Evolutionary conservation across 108 stramenopile species (phyloP).

Genomic region (Cyclotella distinguenda): DNA sequence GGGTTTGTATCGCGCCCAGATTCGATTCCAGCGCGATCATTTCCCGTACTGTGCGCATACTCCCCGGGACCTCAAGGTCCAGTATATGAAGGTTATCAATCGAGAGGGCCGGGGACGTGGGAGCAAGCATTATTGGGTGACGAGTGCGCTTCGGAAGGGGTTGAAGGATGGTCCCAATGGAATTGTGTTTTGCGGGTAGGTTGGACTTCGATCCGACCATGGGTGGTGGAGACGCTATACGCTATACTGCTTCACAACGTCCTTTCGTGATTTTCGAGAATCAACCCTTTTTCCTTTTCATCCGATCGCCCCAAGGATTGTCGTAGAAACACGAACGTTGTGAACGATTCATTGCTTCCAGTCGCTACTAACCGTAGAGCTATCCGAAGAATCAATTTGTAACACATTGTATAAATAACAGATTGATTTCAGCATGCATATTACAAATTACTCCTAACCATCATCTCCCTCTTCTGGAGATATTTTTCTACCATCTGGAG

Average conservation of each 20-base stretch:
- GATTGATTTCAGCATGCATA: no score
- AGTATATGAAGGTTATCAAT: not conserved
- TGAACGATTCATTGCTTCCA: no score
- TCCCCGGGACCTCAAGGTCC: slow-evolving; percentile 6
- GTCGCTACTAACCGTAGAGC: no score
- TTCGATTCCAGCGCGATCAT: slow-evolving; percentile 19
- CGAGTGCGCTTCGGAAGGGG: slow-evolving; percentile 16
- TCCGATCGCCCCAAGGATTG: no score
- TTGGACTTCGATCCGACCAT: not conserved
- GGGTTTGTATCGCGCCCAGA: slow-evolving; percentile 14
- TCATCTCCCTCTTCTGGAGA: no score
- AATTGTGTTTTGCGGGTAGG: slow-evolving; percentile 16
- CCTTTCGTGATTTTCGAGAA: no score
- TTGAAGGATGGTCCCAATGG: slow-evolving; percentile 13
- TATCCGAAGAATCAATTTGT: no score
- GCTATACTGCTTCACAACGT: not conserved
- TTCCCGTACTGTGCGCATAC: slow-evolving; percentile 12
- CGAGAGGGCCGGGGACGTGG: slow-evolving; percentile 11
- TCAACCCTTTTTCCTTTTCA: no score
- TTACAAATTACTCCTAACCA: no score
- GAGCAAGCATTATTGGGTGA: slow-evolving; percentile 17
- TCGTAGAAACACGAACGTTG: no score
- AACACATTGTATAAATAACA: no score
- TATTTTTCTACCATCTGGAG: no score
- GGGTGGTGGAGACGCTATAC: not conserved